phyloP scores from a whole-genome alignment of 2,329 filamentous ascomycete species.

The Penicillium sp. region DNA sequence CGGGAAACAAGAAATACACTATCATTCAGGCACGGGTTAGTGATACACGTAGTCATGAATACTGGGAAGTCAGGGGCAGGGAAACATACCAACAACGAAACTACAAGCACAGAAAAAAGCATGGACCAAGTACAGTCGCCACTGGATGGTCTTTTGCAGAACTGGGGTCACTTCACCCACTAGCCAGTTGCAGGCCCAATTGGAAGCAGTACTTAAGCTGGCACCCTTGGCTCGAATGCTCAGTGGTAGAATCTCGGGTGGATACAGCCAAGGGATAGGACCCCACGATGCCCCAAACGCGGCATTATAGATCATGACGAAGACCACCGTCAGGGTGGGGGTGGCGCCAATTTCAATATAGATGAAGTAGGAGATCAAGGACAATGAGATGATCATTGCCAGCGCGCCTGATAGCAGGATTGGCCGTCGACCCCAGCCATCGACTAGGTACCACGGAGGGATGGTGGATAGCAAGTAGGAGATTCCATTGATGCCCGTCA shows the following conservation, averaged over 20 bases:
- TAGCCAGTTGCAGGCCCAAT: conserved; percentile 98
- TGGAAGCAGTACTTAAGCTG: conserved; percentile 89
- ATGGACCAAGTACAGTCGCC: conserved; percentile 90
- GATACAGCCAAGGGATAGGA: conserved; percentile 95
- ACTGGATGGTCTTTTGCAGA: conserved; percentile 83
- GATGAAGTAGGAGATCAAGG: conserved; percentile 89
- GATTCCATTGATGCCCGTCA: conserved; percentile 93
- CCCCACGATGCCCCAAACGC: conserved; percentile 98
- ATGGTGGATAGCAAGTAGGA: conserved; percentile 89
- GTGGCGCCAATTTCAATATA: conserved; percentile 73
- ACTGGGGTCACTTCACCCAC: conserved; percentile 94
- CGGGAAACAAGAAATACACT: conserved; percentile 98
- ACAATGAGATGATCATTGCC: conserved; percentile 82
- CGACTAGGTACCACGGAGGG: conserved; percentile 94
- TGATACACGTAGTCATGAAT: too few species aligned
- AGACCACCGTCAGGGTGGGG: conserved; percentile 78
- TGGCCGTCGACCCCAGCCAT: conserved; percentile 79
- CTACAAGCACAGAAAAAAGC: conserved; percentile 94
- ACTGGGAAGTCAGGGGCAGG: too few species aligned
- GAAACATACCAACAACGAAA: conserved; percentile 81
- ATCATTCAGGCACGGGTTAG: too few species aligned
- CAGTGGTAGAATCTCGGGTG: conserved; percentile 94
- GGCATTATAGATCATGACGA: conserved; percentile 98
- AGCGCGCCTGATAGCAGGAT: conserved; percentile 87
- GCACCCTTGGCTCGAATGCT: conserved; percentile 97